phyloP scores from a whole-genome alignment of 805 yeast species.

The Lipomyces orientalis region DNA sequence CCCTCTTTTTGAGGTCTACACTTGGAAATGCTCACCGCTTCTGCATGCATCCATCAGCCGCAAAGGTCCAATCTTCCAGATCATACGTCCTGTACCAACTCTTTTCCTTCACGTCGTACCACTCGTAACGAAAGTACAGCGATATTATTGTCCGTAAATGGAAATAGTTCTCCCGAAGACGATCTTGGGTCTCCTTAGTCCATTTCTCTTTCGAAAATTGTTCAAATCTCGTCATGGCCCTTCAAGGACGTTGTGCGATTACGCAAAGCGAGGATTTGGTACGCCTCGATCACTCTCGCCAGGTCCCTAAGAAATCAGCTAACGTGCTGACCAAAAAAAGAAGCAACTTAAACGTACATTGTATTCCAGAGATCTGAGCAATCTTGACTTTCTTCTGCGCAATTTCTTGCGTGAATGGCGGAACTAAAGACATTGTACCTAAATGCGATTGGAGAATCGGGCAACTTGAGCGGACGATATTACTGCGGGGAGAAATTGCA shows the following conservation, averaged over 20 bases:
- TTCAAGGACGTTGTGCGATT: slow-evolving; percentile 29
- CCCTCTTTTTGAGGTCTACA: background rate
- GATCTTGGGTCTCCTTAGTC: slow-evolving; percentile 27
- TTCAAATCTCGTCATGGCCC: slow-evolving; percentile 29
- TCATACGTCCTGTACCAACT: slow-evolving; percentile 35
- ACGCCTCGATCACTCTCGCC: slow-evolving; percentile 25
- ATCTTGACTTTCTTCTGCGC: slow-evolving; percentile 31
- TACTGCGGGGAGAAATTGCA: no score
- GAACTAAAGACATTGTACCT: slow-evolving; percentile 9
- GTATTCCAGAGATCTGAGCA: slow-evolving; percentile 37
- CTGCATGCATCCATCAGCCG: slow-evolving; percentile 32
- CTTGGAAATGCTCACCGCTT: slow-evolving; percentile 23
- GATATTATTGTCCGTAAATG: slow-evolving; percentile 28
- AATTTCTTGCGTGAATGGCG: slow-evolving; percentile 30
- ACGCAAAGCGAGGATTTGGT: slow-evolving; percentile 33
- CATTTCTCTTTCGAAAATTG: slow-evolving; percentile 28
- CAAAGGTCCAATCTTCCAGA: slow-evolving; percentile 36
- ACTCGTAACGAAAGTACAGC: slow-evolving; percentile 38
- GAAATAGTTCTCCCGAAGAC: slow-evolving; percentile 33
- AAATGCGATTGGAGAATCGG: no score
- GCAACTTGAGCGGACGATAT: no score
- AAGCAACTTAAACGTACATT: slow-evolving; percentile 5
- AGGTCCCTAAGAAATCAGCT: slow-evolving; percentile 18
- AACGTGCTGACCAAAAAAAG: background rate
- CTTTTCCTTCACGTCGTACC: slow-evolving; percentile 17